Conservation (phyloP, 129 eudicot species). For the Kitagawia praeruptora region DNA sequence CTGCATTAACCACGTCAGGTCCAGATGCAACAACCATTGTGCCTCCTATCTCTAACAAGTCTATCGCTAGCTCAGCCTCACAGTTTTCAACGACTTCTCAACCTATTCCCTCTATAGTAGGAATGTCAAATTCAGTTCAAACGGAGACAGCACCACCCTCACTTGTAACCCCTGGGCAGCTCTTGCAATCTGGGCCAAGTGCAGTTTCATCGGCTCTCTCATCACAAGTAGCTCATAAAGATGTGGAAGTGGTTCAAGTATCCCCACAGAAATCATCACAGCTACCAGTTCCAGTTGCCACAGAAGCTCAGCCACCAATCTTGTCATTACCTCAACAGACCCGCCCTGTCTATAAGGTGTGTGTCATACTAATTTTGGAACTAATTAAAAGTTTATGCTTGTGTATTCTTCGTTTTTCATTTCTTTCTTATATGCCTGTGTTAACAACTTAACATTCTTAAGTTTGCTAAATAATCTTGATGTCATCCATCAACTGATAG, state of each 20-base stretch:
- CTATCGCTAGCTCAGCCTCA: slow-evolving; percentile 9
- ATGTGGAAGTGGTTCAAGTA: slow-evolving; percentile 23
- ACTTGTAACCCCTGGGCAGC: slow-evolving; percentile 23
- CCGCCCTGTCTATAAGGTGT: slow-evolving; percentile 7
- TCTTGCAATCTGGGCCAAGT: slow-evolving; percentile 24
- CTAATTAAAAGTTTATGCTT: neutral
- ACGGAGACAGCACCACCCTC: slow-evolving; percentile 6
- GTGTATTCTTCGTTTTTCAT: neutral
- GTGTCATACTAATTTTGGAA: neutral
- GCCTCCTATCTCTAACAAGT: slow-evolving; percentile 10
- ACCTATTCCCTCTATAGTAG: slow-evolving; percentile 7
- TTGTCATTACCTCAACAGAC: slow-evolving; percentile 23
- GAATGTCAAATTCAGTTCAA: neutral
- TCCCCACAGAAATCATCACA: slow-evolving; percentile 8
- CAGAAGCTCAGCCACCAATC: slow-evolving; percentile 21
- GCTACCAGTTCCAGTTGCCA: neutral
- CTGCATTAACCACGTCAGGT: slow-evolving; percentile 1
- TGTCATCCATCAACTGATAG: neutral
- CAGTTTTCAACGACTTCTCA: slow-evolving; percentile 9
- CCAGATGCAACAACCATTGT: slow-evolving; percentile 11
- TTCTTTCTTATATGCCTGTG: neutral
- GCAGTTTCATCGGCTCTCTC: slow-evolving; percentile 10
- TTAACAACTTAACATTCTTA: neutral
- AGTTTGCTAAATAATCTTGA: neutral
- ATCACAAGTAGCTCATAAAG: slow-evolving; percentile 12